phyloP scores from a whole-genome alignment of 2,329 filamentous ascomycete genomes.

The Ustulina deusta region DNA sequence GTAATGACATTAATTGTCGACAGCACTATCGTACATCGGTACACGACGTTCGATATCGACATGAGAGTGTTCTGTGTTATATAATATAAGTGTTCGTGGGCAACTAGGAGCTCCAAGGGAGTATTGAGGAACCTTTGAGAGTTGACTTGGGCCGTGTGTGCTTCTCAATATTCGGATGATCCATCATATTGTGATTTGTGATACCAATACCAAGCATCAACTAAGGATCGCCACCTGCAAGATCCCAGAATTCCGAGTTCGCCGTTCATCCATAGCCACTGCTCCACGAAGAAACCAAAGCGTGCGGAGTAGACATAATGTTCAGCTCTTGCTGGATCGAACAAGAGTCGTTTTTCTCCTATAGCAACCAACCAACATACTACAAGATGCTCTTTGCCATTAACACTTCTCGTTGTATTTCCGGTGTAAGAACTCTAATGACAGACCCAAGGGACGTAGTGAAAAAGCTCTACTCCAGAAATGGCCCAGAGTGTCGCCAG shows the following conservation, averaged over 20 bases:
- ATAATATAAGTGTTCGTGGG: not conserved
- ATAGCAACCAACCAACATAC: not conserved
- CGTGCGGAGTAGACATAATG: not conserved
- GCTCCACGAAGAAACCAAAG: not conserved
- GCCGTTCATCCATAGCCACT: not conserved
- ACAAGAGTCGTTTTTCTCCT: not conserved
- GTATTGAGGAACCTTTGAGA: not conserved
- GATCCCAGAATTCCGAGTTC: not conserved
- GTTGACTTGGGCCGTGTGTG: not conserved
- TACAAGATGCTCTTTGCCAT: not conserved
- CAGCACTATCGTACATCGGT: too few relatives aligned
- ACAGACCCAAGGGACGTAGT: not conserved
- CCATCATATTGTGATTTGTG: constrained; percentile 7
- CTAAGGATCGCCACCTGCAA: not conserved
- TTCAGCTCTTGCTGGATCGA: not conserved
- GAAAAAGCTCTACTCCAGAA: not conserved
- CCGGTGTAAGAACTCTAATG: not conserved
- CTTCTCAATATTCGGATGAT: not conserved
- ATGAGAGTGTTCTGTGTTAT: too few relatives aligned
- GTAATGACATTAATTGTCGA: too few relatives aligned
- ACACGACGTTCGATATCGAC: too few relatives aligned
- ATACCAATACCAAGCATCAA: not conserved
- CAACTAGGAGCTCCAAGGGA: not conserved
- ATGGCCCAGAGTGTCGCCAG: constrained; percentile 14
- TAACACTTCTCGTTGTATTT: not conserved